Percentiles rank a stretch among this genome's conserved stretches.
These are phyloP conservation scores for Rhodosporidiobolus sp. DNA, from an alignment of 768 basidiomycete genomes.

Conservation along the genomic window DNA sequence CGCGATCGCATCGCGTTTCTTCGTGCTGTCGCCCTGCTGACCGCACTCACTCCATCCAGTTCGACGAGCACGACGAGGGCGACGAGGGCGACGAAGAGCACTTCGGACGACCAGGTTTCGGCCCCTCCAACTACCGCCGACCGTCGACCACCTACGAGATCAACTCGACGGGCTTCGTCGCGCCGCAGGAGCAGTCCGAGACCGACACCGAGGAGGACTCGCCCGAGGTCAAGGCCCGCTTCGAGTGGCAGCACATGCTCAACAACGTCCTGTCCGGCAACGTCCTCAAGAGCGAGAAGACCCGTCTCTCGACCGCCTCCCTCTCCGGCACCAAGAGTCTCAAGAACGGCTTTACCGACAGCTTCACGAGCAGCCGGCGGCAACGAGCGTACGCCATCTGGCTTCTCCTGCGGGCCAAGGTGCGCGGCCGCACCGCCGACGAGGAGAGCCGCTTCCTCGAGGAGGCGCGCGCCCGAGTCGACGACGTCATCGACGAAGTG, in stretches of 20 bases:
- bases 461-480: conserved; percentile 77
- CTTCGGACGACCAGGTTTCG: conserved; percentile 10
- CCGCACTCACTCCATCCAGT: neutral
- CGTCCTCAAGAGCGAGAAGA: conserved; percentile 91
- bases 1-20: neutral
- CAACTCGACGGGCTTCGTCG: conserved; percentile 19
- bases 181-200: conserved; percentile 1
- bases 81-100: conserved; percentile 12
- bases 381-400: conserved; percentile 65
- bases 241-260: conserved; percentile 96
- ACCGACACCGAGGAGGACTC: conserved; percentile 21
- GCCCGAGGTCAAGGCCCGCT: conserved; percentile 56
- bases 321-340: conserved; percentile 68
- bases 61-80: conserved; percentile 19
- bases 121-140: conserved; percentile 12
- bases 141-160: conserved; percentile 35
- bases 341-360: conserved; percentile 45
- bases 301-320: conserved; percentile 70
- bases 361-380: conserved; percentile 39
- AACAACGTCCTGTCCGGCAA: conserved; percentile 90
- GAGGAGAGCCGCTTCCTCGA: conserved; percentile 80
- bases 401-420: conserved; percentile 83
- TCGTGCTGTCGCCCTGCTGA: neutral
- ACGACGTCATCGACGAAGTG: conserved; percentile 78
- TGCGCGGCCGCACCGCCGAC: conserved; percentile 71